A percentile compares a stretch with the other conserved stretches of the same genome.
Evolutionary conservation across 2,329 filamentous ascomycete genomes (phyloP).

Genomic region (Talaromyces islandicus): DNA sequence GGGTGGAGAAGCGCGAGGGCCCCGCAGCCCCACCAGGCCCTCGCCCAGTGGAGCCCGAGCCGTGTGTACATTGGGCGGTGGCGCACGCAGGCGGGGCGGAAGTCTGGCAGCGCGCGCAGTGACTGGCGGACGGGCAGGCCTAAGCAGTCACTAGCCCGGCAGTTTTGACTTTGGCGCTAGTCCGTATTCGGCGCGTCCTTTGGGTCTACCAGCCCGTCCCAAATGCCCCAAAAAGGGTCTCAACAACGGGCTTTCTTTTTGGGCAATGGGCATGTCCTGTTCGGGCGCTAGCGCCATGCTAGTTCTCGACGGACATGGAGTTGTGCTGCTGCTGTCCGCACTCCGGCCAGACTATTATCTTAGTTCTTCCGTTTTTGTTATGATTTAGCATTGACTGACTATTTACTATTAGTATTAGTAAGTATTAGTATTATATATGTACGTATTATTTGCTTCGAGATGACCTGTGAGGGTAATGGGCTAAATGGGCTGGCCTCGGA

Average conservation of each 20-base stretch:
- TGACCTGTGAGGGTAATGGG: neutral
- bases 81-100: neutral
- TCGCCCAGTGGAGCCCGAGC: neutral
- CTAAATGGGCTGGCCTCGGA: neutral
- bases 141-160: neutral
- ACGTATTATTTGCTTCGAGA: too few species aligned
- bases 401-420: neutral
- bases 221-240: slow-evolving; percentile 1
- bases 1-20: neutral
- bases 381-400: neutral
- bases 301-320: neutral
- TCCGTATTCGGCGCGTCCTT: neutral
- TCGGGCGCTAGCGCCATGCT: neutral
- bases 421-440: too few species aligned
- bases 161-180: neutral
- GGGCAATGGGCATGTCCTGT: neutral
- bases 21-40: neutral
- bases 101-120: neutral
- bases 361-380: neutral
- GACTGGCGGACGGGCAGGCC: neutral
- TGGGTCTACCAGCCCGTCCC: neutral
- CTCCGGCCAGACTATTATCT: neutral
- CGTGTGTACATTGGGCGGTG: neutral
- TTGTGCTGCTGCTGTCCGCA: neutral
- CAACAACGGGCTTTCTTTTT: neutral